Evolutionary conservation across 2,329 filamentous ascomycete species (phyloP).

Genomic region (Ophiostoma populinum): DNA sequence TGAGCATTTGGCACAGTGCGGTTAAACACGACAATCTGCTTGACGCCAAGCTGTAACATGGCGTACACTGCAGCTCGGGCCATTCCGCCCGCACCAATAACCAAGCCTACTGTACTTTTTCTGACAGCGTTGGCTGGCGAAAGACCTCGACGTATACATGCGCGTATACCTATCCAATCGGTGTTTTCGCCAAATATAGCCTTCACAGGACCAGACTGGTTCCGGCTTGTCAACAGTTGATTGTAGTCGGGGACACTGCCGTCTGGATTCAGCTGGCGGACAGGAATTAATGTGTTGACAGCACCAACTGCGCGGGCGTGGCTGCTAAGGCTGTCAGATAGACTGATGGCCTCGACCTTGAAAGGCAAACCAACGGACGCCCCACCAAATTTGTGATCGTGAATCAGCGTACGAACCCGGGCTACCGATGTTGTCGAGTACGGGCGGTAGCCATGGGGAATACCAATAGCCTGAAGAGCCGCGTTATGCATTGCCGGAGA

Average conservation of each 20-base stretch:
- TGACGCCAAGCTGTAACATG: constrained; percentile 53
- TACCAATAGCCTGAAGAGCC: constrained; percentile 46
- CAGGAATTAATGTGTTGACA: constrained; percentile 52
- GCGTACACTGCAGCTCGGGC: constrained; percentile 57
- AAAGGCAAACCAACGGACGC: constrained; percentile 50
- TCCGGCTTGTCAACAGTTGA: constrained; percentile 28
- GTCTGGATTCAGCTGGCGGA: constrained; percentile 26
- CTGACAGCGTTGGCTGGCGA: constrained; percentile 47
- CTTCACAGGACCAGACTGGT: constrained; percentile 40
- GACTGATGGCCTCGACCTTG: constrained; percentile 48
- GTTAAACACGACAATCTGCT: constrained; percentile 56
- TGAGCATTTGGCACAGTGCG: constrained; percentile 43
- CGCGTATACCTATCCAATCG: constrained; percentile 21
- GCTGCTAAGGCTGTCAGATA: constrained; percentile 45
- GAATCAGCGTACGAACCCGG: constrained; percentile 39
- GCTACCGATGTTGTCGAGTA: constrained; percentile 42
- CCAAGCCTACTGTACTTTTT: constrained; percentile 32
- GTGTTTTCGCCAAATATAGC: constrained; percentile 43
- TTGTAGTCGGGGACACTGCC: constrained; percentile 25
- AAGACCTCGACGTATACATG: constrained; percentile 47
- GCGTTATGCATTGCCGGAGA: constrained; percentile 59
- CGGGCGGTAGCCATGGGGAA: constrained; percentile 49
- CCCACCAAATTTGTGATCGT: constrained; percentile 44
- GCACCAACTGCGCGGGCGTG: constrained; percentile 56
- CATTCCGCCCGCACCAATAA: constrained; percentile 52